Conservation (phyloP, 2,329 filamentous ascomycete species). For the Aureobasidium uvarum region DNA sequence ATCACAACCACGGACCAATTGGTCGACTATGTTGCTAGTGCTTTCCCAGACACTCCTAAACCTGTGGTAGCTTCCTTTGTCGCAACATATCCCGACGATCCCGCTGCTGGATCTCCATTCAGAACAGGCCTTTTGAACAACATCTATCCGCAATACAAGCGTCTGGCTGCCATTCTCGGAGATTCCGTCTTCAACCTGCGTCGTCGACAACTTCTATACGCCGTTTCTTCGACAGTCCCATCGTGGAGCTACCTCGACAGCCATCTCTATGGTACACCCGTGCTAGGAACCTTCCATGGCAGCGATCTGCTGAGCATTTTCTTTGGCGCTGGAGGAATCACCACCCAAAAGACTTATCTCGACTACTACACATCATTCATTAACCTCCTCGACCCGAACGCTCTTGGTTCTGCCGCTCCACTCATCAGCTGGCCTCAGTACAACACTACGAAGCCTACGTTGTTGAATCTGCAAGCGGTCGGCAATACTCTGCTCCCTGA, state of each 20-base stretch:
- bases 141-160: constrained; percentile 74
- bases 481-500: constrained; percentile 46
- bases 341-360: constrained; percentile 50
- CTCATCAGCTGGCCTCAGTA: constrained; percentile 56
- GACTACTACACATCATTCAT: constrained; percentile 73
- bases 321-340: constrained; percentile 53
- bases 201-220: constrained; percentile 62
- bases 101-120: constrained; percentile 67
- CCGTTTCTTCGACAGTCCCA: constrained; percentile 52
- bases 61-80: constrained; percentile 55
- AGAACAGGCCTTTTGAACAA: constrained; percentile 67
- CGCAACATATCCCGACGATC: constrained; percentile 58
- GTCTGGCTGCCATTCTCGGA: constrained; percentile 70
- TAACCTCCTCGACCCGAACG: constrained; percentile 68
- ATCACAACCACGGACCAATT: constrained; percentile 61
- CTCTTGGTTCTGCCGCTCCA: constrained; percentile 42
- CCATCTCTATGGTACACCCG: constrained; percentile 67
- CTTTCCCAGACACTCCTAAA: constrained; percentile 58
- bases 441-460: constrained; percentile 46
- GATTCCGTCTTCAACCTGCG: constrained; percentile 73
- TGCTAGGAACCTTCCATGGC: constrained; percentile 74
- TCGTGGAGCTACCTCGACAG: constrained; percentile 73
- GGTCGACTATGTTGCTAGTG: constrained; percentile 61
- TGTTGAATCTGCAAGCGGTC: constrained; percentile 52
- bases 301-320: constrained; percentile 69